Base-by-base conservation (phyloP, 1,284 basidiomycete genomes). In the Cryptococcus wingfieldii region DNA sequence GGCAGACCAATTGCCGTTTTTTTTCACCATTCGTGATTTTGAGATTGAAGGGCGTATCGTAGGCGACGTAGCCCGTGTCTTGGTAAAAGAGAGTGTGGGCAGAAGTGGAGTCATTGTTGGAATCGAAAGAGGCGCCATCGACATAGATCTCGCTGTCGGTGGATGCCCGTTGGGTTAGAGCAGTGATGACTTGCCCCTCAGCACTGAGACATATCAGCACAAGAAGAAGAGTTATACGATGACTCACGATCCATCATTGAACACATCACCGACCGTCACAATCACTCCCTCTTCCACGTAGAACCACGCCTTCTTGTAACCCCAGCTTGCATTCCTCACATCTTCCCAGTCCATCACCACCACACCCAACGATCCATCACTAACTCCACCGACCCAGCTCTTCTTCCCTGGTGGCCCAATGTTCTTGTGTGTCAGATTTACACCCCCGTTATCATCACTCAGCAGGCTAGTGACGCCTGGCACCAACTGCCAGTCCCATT, bases 241-340 rank as follows among this genome's bases (percentile, higher is more conserved):
- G 31, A 8, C 31, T 34, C 31, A 34, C 31, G 31, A 34, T 37
- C 13, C 38, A 18, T 84, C 74, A 6, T 66, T 49, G 3, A 80
- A 81, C 37, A 66, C 70, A 42, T 76, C 80, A 2, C 59, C 57
- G 4, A 50, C 44, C 79, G 84, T 83, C 62, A 87, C 82, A 61
- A 82, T 81, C 39, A 84, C 77, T 64, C 84, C 81, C 61, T 81
- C 76, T 50, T 83, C 80, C 57, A 88, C 79, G 81, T 85, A 87
- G 76, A 87, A 86, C 83, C 83, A 86, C 0, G 82, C 80, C 71
- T 87, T 87, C 64, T 84, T 83, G 80, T 82, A 88, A 55, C 75
- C 72, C 45, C 87, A 68, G 4, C 79, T 68, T n/a, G 75, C 66
- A 5, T 84, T 85, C 44, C 75, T 55, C 1, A 86, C 85, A 64